Percentiles rank a stretch among this genome's conserved stretches.
Evolutionary conservation across 192 early-diverging fungal species (phyloP).

Genomic region (Gigaspora rosea): DNA sequence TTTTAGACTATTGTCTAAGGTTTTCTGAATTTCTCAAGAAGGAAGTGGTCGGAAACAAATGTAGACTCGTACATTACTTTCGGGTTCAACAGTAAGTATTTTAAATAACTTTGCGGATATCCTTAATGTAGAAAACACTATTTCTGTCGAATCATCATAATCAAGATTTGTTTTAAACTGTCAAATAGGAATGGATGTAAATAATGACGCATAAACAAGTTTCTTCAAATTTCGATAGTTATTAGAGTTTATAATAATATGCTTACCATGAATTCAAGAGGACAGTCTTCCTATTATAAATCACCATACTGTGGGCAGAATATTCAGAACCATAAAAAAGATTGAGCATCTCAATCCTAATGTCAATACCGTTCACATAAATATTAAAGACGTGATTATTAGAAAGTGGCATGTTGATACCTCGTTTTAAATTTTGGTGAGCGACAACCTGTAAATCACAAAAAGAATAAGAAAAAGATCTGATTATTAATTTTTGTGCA

Average conservation of each 20-base stretch:
- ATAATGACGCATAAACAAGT: too few species aligned
- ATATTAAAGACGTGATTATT: slow-evolving; percentile 75
- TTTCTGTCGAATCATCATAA: slow-evolving; percentile 64
- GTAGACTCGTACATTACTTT: slow-evolving; percentile 69
- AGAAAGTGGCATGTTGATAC: slow-evolving; percentile 36
- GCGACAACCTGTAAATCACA: slow-evolving; percentile 43
- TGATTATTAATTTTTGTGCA: too few species aligned
- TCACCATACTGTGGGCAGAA: slow-evolving; percentile 68
- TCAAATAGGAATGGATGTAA: not conserved
- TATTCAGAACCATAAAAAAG: slow-evolving; percentile 75
- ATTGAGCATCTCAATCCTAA: slow-evolving; percentile 67
- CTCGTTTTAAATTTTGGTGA: slow-evolving; percentile 48
- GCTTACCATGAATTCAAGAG: slow-evolving; percentile 78
- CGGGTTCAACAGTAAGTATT: too few species aligned
- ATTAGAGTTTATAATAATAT: too few species aligned
- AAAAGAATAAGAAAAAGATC: not conserved
- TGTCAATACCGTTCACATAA: too few species aligned
- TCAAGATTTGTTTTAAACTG: slow-evolving; percentile 65
- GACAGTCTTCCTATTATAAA: slow-evolving; percentile 73
- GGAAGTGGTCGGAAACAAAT: slow-evolving; percentile 61
- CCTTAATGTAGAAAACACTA: too few species aligned
- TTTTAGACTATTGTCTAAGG: slow-evolving; percentile 43
- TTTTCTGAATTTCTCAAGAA: slow-evolving; percentile 42
- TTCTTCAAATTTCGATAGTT: slow-evolving; percentile 12
- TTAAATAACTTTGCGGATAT: too few species aligned